phyloP scores from a whole-genome alignment of 441 rosid species.

The Metrosideros polymorpha region DNA sequence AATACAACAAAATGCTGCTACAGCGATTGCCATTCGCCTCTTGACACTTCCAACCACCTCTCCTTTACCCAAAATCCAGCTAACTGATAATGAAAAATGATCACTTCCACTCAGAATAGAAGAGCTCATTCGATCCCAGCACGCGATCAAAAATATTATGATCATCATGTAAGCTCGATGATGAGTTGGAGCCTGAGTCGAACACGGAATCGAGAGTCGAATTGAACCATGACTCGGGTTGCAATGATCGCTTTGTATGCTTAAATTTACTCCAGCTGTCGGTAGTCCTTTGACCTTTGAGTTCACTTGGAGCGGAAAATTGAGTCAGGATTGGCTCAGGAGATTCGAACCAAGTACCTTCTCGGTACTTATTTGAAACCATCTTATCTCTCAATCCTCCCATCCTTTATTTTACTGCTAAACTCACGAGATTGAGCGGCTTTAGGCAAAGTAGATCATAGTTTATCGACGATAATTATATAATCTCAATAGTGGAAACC shows the following conservation, averaged over 20 bases:
- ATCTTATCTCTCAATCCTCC: background rate
- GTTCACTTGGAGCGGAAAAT: constrained; percentile 39
- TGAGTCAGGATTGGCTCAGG: constrained; percentile 12
- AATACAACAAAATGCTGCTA: constrained; percentile 43
- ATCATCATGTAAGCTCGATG: constrained; percentile 38
- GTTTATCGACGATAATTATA: background rate
- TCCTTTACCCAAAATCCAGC: constrained; percentile 38
- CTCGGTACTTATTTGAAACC: background rate
- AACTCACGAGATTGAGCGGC: background rate
- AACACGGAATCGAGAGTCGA: constrained; percentile 26
- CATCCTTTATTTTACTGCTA: background rate
- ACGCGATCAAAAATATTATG: constrained; percentile 48
- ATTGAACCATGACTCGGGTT: constrained; percentile 22
- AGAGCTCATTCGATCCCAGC: constrained; percentile 51
- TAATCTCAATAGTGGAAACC: background rate
- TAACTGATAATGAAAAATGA: constrained; percentile 57
- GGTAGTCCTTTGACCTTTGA: background rate
- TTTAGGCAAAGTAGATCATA: background rate
- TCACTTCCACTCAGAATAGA: constrained; percentile 22
- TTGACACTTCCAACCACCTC: constrained; percentile 20
- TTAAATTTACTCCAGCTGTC: background rate
- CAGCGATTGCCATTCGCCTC: constrained; percentile 11
- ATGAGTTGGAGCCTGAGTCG: constrained; percentile 1
- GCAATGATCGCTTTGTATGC: background rate
- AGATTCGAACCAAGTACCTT: background rate